Evolutionary conservation across 768 basidiomycete genomes (phyloP).

Genomic region (Suillus luteus): DNA sequence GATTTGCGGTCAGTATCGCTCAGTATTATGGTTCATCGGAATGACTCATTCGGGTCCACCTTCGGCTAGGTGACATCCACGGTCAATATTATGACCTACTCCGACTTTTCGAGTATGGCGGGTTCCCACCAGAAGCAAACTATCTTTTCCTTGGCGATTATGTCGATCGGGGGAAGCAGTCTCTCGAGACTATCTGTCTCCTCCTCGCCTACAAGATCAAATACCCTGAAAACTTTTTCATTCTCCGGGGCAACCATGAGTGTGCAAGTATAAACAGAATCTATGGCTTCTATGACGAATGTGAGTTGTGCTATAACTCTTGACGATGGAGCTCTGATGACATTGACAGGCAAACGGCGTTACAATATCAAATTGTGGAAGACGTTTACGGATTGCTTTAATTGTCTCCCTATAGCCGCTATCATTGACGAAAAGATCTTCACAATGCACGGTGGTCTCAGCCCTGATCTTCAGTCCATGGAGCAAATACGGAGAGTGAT

Average conservation of each 20-base stretch:
- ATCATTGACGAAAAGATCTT: constrained; percentile 99
- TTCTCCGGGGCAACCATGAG: constrained; percentile 98
- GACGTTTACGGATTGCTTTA: constrained; percentile 99
- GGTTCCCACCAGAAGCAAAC: constrained; percentile 99
- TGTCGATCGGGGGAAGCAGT: constrained; percentile 98
- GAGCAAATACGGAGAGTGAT: constrained; percentile 99
- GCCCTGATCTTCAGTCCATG: constrained; percentile 98
- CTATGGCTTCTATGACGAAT: constrained; percentile 99
- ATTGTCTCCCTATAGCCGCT: constrained; percentile 97
- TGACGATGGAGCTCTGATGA: constrained; percentile 16
- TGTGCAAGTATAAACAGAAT: constrained; percentile 99
- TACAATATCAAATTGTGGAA: constrained; percentile 99
- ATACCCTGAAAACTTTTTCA: constrained; percentile 99
- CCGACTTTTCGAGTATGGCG: constrained; percentile 97
- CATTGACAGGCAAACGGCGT: constrained; percentile 86
- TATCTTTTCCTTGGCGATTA: constrained; percentile 99
- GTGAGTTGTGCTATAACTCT: constrained; percentile 49
- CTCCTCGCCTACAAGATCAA: constrained; percentile 99
- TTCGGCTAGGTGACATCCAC: constrained; percentile 86
- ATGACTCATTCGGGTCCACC: constrained; percentile 27
- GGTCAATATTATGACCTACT: constrained; percentile 99
- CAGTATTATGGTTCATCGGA: constrained; percentile 14
- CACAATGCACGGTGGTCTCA: constrained; percentile 98
- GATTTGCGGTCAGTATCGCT: constrained; percentile 84
- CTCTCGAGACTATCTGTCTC: constrained; percentile 98